Evolutionary conservation across 805 yeast genomes (phyloP).

Genomic region (Komagataella ulmi): DNA sequence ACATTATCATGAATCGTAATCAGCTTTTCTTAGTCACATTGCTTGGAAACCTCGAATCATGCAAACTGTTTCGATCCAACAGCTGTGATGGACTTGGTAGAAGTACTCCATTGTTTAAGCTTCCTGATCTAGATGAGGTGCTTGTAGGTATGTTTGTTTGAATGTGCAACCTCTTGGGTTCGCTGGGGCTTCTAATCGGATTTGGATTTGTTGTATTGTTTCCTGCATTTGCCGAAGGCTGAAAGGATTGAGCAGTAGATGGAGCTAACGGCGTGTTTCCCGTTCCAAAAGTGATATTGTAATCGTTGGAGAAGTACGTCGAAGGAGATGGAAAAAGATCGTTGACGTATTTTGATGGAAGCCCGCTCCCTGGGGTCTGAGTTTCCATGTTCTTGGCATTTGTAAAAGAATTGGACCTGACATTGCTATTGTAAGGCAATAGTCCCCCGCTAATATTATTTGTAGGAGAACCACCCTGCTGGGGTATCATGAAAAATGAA

Average conservation of each 20-base stretch:
- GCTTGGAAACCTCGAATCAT: not conserved
- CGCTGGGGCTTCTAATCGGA: not conserved
- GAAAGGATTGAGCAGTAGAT: slow-evolving; percentile 11
- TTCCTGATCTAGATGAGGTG: not conserved
- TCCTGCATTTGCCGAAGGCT: not conserved
- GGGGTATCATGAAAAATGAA: not conserved
- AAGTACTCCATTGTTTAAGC: not conserved
- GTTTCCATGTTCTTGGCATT: slow-evolving; percentile 24
- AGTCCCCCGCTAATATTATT: slow-evolving; percentile 4
- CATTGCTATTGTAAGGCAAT: not conserved
- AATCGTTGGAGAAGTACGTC: slow-evolving; percentile 53
- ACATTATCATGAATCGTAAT: not conserved
- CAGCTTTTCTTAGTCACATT: not conserved
- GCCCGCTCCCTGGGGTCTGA: slow-evolving; percentile 55
- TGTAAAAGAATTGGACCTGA: not conserved
- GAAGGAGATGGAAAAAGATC: slow-evolving; percentile 76
- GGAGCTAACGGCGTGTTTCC: slow-evolving; percentile 23
- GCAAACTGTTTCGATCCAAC: not conserved
- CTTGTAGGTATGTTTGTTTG: not conserved
- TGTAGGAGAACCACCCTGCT: not conserved
- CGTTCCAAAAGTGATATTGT: slow-evolving; percentile 34
- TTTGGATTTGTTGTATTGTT: not conserved
- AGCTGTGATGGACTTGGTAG: not conserved
- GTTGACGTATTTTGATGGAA: slow-evolving; percentile 58
- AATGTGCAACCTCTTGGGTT: not conserved